Base-by-base conservation (phyloP, 2,329 filamentous ascomycete species). In the Nannizzia gypsea region DNA sequence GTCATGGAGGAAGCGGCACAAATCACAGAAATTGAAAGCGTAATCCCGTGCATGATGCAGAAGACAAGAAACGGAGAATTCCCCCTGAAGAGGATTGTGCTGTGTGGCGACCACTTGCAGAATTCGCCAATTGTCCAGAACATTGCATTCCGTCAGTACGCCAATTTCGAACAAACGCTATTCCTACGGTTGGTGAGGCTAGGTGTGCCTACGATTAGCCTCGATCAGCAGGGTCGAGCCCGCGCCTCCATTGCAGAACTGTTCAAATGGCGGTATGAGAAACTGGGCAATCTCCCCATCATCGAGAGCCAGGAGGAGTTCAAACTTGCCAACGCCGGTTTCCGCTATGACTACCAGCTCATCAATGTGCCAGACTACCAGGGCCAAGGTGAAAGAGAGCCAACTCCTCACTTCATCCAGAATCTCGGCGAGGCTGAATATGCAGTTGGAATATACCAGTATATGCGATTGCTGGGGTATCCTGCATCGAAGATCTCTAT, bases 1-100 rank as follows among this genome's bases (percentile, higher is more conserved):
- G 81, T 99, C 58, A 96, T 99, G 88, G 93, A 99, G 76, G 93
- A 99, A 79, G 92, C 93, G 3, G 93, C 93, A 11, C 93, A 99
- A 70, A 92, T 99, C 69, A 99, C 92, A 0, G 93, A 99, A 72
- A 88, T 96, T 52, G 93, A 99, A 71, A 95, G 90, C 64, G 97
- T 99, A 74, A 90, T 99, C 64, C 93, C 93, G 0, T 79, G 96
- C 58, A 88, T 91, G n/a, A 81, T 99, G 73, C 95, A 99, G 70
- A 89, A 88, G 64, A 83, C 87, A 20, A 83, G 83, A 64, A 78
- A 86, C 57, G 87, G 87, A 36, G 81, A 89, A 68, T 81, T 89
- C 66, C 83, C 85, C 2, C 76, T 99, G 11, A 90, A 96, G 72
- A 82, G 95, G 44, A 85, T 99, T 4, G 89, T 99, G 2, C 80